Conservation (phyloP, 345 rosid species). For the Erodium maritimum region DNA sequence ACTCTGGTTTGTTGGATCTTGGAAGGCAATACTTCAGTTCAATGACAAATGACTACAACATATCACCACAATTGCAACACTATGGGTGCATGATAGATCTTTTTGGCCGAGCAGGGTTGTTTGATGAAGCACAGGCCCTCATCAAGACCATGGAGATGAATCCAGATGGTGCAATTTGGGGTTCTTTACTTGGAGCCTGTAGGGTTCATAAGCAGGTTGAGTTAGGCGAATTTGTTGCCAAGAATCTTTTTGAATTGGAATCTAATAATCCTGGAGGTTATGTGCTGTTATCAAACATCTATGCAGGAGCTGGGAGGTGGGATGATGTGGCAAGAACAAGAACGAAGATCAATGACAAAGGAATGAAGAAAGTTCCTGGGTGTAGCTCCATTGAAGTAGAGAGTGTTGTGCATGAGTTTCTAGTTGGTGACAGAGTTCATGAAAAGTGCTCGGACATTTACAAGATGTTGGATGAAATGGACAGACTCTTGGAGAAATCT, state of each 20-base stretch:
- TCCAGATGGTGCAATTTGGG: constrained; percentile 70
- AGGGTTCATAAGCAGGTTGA: constrained; percentile 37
- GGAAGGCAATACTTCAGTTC: constrained; percentile 40
- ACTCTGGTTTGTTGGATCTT: constrained; percentile 47
- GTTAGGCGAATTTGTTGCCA: constrained; percentile 43
- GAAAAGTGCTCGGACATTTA: constrained; percentile 42
- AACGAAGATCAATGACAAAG: constrained; percentile 37
- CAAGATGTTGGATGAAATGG: constrained; percentile 59
- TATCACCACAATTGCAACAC: constrained; percentile 56
- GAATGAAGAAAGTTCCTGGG: constrained; percentile 67
- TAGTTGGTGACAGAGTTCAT: constrained; percentile 59
- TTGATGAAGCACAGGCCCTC: constrained; percentile 48
- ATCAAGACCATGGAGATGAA: constrained; percentile 39
- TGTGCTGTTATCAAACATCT: constrained; percentile 69
- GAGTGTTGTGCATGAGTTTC: constrained; percentile 61
- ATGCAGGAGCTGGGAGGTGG: constrained; percentile 64
- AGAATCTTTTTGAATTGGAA: constrained; percentile 37
- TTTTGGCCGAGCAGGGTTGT: constrained; percentile 50
- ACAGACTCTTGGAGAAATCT: constrained; percentile 29
- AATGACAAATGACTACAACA: constrained; percentile 38
- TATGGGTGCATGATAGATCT: constrained; percentile 72
- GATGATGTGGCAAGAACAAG: constrained; percentile 53
- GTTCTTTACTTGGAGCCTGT: constrained; percentile 64
- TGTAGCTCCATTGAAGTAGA: constrained; percentile 65
- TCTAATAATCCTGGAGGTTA: constrained; percentile 51